Percentiles rank a stretch among this genome's conserved stretches.
phyloP scores from a whole-genome alignment of 2,329 filamentous ascomycete genomes.

The Cladophialophora psammophila region DNA sequence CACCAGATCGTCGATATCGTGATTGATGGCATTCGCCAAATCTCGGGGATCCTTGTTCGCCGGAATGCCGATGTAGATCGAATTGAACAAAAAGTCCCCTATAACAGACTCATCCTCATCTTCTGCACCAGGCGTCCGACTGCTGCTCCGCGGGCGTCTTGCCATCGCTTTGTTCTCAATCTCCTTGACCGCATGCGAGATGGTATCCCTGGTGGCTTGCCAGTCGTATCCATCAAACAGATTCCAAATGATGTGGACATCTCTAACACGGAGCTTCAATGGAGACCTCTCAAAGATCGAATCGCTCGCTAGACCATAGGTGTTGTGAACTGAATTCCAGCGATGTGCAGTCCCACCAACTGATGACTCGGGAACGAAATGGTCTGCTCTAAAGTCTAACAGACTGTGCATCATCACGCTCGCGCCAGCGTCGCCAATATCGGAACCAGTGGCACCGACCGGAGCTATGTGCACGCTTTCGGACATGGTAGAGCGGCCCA shows the following conservation, averaged over 20 bases:
- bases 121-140: slow-evolving; percentile 61
- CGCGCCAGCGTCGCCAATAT: slow-evolving; percentile 42
- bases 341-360: slow-evolving; percentile 73
- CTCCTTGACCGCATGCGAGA: slow-evolving; percentile 85
- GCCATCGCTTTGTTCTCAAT: slow-evolving; percentile 85
- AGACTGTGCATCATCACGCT: slow-evolving; percentile 43
- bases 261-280: slow-evolving; percentile 77
- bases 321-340: slow-evolving; percentile 80
- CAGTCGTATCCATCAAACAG: slow-evolving; percentile 98
- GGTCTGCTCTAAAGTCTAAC: slow-evolving; percentile 78
- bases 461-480: slow-evolving; percentile 49
- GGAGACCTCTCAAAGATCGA: slow-evolving; percentile 71
- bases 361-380: slow-evolving; percentile 71
- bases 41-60: slow-evolving; percentile 84
- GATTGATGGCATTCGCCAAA: slow-evolving; percentile 83
- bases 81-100: slow-evolving; percentile 97
- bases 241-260: slow-evolving; percentile 96
- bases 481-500: slow-evolving; percentile 47
- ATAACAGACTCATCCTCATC: slow-evolving; percentile 84
- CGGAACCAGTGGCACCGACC: slow-evolving; percentile 63
- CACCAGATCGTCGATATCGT: slow-evolving; percentile 80
- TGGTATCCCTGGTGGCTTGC: slow-evolving; percentile 83
- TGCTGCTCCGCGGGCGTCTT: slow-evolving; percentile 66
- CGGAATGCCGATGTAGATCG: slow-evolving; percentile 94
- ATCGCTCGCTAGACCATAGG: slow-evolving; percentile 72